Conservation (phyloP, 768 basidiomycete species). For the Boletus vermiculosoides region DNA sequence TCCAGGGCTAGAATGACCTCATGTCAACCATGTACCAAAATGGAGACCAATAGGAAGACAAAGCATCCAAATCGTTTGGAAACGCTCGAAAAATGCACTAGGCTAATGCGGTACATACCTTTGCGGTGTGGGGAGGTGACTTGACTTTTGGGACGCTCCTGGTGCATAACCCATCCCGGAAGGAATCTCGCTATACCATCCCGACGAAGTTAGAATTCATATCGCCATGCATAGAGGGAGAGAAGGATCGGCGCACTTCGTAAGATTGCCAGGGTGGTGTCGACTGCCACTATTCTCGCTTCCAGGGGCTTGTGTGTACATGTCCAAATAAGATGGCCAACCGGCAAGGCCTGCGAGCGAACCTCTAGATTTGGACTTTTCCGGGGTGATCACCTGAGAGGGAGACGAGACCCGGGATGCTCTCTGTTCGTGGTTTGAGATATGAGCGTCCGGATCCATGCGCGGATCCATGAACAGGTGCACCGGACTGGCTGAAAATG, state of each 20-base stretch:
- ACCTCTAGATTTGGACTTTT: conserved; percentile 7
- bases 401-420: conserved; percentile 3
- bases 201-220: background rate
- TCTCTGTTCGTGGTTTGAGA: conserved; percentile 3
- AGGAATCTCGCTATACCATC: conserved; percentile 7
- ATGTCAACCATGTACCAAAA: conserved; percentile 10
- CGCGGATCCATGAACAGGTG: conserved; percentile 9
- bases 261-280: conserved; percentile 6
- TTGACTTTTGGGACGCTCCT: conserved; percentile 15
- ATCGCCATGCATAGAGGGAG: background rate
- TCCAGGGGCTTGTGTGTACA: conserved; percentile 16
- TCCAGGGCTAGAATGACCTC: conserved; percentile 31
- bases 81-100: background rate
- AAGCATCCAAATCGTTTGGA: background rate
- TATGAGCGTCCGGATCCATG: conserved; percentile 1
- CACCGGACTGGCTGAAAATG: background rate
- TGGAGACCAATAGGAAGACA: background rate
- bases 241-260: conserved; percentile 14
- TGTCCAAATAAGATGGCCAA: conserved; percentile 17
- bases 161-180: conserved; percentile 1
- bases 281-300: conserved; percentile 4
- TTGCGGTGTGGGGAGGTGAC: conserved; percentile 32
- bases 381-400: conserved; percentile 11
- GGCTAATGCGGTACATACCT: conserved; percentile 19
- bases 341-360: conserved; percentile 15